Evolutionary conservation across 2,329 filamentous ascomycete genomes (phyloP), one percentile per base, ranked within the genome.

Genomic region (Ilyonectria mors-panacis): DNA sequence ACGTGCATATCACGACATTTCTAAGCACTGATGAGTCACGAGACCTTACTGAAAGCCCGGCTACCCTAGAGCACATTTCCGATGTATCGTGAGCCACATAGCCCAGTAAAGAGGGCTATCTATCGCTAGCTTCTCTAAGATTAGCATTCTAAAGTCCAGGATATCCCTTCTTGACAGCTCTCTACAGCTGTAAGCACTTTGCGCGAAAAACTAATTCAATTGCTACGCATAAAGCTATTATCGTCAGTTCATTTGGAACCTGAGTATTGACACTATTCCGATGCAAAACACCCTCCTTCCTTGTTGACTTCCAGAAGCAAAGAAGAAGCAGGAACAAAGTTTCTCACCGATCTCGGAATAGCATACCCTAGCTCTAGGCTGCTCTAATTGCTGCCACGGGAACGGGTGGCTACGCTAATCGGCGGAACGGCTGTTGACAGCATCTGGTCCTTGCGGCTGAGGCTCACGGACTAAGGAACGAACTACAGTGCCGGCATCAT

Each of bases 361-460:
- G 4, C 37, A 45, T 13, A 37, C 42, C 12, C n/a, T 19, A 58
- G n/a, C 42, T 15, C 39, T 23, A 7, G 47, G 13, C 6, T 15
- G 45, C 23, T 26, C 33, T 17, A 45, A 39, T 21, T 44, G 39
- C 48, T 26, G 19, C 26, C 26, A 55, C 47, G 28, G 35, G n/a
- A 39, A 33, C 64, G 10, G 51, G 23, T 42, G 8, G 39, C 19
- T 26, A 44, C 53, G 61, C 54, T 59, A 54, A 58, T 48, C 59
- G 42, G 61, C 26, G 13, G 48, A 28, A 62, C 61, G 53, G 59
- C 58, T 45, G 33, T 47, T 47, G 59, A 35, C 37, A 26, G 23
- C n/a, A 44, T 57, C 44, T 65, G 56, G 44, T 59, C 63, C 56
- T 47, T 69, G 58, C 23, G 54, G 66, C 57, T 62, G 56, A 66